These are phyloP conservation scores for Symbiodinium pilosum DNA, from an alignment of 73 alveolate genomes.

Conservation along the genomic window DNA sequence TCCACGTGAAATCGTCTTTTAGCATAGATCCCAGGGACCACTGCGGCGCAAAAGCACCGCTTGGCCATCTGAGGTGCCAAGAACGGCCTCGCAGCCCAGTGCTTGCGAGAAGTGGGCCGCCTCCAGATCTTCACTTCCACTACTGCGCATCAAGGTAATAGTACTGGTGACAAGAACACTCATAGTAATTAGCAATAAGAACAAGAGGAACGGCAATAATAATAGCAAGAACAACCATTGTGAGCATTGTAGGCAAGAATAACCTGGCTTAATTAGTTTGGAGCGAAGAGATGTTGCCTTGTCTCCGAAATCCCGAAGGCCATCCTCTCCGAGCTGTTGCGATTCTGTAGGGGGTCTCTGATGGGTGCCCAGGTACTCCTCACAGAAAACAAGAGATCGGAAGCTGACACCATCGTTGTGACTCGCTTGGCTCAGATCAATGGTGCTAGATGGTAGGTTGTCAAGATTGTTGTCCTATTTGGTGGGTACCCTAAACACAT, in stretches of 20 bases:
- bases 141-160: too few species aligned
- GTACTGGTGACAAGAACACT: too few species aligned
- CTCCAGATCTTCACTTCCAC: too few species aligned
- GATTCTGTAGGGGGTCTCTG: not conserved
- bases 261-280: not conserved
- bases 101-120: conserved; percentile 74
- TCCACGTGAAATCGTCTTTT: not conserved
- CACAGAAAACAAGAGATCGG: not conserved
- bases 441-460: too few species aligned
- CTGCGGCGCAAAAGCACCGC: conserved; percentile 54
- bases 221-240: too few species aligned
- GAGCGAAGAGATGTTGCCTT: too few species aligned
- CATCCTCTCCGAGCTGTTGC: conserved; percentile 14
- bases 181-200: too few species aligned
- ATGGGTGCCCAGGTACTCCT: conserved; percentile 85
- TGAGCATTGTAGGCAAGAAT: not conserved
- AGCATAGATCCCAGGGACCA: not conserved
- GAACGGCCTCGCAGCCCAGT: conserved; percentile 76
- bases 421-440: too few species aligned
- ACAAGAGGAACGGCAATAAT: too few species aligned
- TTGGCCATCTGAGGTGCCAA: conserved; percentile 21
- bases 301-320: conserved; percentile 32
- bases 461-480: not conserved
- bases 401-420: too few species aligned
- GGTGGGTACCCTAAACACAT: too few species aligned